A percentile compares a stretch with the other conserved stretches of the same genome.
phyloP scores from a whole-genome alignment of 352 stramenopile genomes.

The Phytopythium delawarense region DNA sequence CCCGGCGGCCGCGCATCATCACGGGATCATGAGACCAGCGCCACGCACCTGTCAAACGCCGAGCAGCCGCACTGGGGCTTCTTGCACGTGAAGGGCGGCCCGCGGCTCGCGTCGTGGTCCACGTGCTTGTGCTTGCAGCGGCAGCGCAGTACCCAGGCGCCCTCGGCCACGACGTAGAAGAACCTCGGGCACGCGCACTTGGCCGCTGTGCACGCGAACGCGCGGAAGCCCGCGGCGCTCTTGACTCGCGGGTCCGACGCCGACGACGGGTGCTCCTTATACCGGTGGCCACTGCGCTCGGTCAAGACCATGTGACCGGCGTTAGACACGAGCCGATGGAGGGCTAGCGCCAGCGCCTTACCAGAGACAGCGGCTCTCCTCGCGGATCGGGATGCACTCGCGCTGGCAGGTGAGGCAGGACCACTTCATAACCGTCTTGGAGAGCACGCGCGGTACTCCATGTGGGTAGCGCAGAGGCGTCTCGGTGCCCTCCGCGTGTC shows the following conservation, averaged over 20 bases:
- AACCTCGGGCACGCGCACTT: constrained; percentile 58
- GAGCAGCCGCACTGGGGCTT: constrained; percentile 56
- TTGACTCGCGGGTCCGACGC: constrained; percentile 33
- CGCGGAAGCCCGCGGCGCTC: constrained; percentile 21
- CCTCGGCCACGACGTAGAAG: constrained; percentile 80
- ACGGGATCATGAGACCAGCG: too few relatives aligned
- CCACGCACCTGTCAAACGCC: constrained; percentile 58
- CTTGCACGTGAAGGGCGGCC: constrained; percentile 35
- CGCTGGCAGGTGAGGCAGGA: constrained; percentile 50
- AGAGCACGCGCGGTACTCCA: constrained; percentile 9
- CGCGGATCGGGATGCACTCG: constrained; percentile 72
- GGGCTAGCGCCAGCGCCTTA: constrained; percentile 7
- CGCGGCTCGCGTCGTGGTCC: constrained; percentile 46
- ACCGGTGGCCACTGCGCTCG: constrained; percentile 47
- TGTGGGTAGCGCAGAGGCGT: background rate
- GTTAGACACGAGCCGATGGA: background rate
- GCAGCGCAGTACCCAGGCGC: constrained; percentile 75
- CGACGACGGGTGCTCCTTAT: constrained; percentile 63
- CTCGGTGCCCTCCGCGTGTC: background rate
- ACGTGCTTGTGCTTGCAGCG: constrained; percentile 81
- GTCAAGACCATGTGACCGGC: background rate
- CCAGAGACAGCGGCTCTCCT: constrained; percentile 78
- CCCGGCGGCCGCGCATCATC: background rate
- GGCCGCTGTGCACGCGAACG: constrained; percentile 52
- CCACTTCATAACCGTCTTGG: constrained; percentile 60